These are phyloP conservation scores for Sonneratia alba DNA, from an alignment of 345 rosid species.

Conservation along the genomic window DNA sequence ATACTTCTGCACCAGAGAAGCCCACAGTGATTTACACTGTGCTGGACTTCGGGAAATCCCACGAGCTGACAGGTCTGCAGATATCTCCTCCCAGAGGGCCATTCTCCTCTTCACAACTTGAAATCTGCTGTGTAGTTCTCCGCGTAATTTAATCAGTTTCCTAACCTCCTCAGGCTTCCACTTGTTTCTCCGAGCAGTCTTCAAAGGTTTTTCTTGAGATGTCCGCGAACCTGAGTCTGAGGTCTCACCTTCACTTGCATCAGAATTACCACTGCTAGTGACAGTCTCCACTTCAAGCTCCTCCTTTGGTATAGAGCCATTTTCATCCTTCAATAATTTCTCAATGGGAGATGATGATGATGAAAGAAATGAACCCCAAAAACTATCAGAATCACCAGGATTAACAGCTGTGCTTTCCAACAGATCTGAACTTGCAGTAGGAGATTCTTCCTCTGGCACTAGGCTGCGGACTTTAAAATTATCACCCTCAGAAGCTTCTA, in stretches of 20 bases:
- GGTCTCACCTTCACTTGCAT: slow-evolving; percentile 30
- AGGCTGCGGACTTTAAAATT: slow-evolving; percentile 27
- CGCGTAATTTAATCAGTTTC: slow-evolving; percentile 60
- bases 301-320: slow-evolving; percentile 12
- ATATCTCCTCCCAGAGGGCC: slow-evolving; percentile 94
- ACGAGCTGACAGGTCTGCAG: slow-evolving; percentile 41
- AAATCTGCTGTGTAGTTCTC: slow-evolving; percentile 59
- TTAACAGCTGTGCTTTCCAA: slow-evolving; percentile 15
- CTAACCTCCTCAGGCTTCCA: slow-evolving; percentile 91
- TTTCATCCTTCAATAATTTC: slow-evolving; percentile 17
- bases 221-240: slow-evolving; percentile 24
- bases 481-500: slow-evolving; percentile 33
- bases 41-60: slow-evolving; percentile 65
- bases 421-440: slow-evolving; percentile 26
- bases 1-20: slow-evolving; percentile 75
- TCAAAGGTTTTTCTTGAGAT: slow-evolving; percentile 30
- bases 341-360: slow-evolving; percentile 34
- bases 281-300: slow-evolving; percentile 16
- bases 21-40: slow-evolving; percentile 90
- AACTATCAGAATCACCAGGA: slow-evolving; percentile 40
- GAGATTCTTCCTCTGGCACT: slow-evolving; percentile 33
- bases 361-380: slow-evolving; percentile 50
- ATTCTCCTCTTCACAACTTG: slow-evolving; percentile 76
- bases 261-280: slow-evolving; percentile 22
- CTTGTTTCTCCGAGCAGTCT: slow-evolving; percentile 46